Evolutionary conservation across 345 rosid genomes (phyloP).

Genomic region (Cardamine resedifolia): DNA sequence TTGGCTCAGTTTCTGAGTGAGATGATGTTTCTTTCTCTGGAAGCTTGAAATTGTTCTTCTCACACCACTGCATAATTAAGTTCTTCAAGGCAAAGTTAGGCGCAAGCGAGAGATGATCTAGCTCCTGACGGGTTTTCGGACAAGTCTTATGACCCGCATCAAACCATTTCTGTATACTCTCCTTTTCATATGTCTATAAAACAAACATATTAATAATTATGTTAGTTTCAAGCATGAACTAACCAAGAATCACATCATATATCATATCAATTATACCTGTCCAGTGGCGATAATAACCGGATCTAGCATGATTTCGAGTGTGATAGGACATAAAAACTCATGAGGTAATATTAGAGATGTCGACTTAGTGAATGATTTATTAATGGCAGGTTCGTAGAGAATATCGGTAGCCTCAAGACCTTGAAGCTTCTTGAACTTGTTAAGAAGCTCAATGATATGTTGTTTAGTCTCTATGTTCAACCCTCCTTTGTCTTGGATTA

Average conservation of each 20-base stretch:
- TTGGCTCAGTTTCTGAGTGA: constrained; percentile 18
- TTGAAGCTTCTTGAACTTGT: constrained; percentile 57
- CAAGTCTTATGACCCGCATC: constrained; percentile 65
- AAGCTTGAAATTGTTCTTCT: constrained; percentile 55
- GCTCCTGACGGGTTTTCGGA: constrained; percentile 65
- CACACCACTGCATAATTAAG: constrained; percentile 74
- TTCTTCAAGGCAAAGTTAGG: constrained; percentile 72
- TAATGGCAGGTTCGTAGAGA: constrained; percentile 38
- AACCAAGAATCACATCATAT: background rate
- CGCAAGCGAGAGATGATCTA: constrained; percentile 58
- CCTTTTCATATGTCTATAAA: constrained; percentile 68
- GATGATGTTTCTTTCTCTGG: constrained; percentile 41
- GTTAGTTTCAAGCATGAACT: constrained; percentile 9
- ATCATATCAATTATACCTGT: constrained; percentile 50
- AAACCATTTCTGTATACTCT: constrained; percentile 76
- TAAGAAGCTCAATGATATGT: constrained; percentile 59
- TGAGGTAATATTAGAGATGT: constrained; percentile 60
- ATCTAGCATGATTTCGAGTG: constrained; percentile 74
- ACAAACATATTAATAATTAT: background rate
- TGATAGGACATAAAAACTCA: constrained; percentile 80
- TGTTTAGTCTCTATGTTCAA: constrained; percentile 43
- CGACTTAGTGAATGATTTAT: constrained; percentile 42
- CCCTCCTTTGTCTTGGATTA: constrained; percentile 47
- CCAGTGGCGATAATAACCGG: constrained; percentile 80
- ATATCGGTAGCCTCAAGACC: constrained; percentile 58